These are phyloP conservation scores for Penicillium sp. DNA, from an alignment of 2,329 filamentous ascomycete genomes.

Conservation along the genomic window DNA sequence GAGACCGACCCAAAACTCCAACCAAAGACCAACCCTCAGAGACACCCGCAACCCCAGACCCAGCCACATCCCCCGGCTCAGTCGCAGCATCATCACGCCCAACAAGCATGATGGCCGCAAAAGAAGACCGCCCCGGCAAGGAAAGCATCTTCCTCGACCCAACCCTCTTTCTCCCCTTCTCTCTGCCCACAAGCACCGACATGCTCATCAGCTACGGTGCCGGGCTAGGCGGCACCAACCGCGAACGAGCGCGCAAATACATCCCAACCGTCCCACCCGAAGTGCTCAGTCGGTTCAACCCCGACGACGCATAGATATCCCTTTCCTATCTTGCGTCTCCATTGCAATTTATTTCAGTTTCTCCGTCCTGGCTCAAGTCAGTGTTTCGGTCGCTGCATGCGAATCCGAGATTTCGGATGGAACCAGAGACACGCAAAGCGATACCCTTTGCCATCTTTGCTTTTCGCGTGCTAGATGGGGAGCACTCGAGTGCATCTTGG, in stretches of 20 bases:
- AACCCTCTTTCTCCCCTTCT: slow-evolving; percentile 88
- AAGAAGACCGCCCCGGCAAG: slow-evolving; percentile 28
- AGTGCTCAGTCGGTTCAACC: slow-evolving; percentile 83
- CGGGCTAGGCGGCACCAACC: slow-evolving; percentile 88
- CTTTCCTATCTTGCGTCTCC: not conserved
- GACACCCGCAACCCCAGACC: slow-evolving; percentile 21
- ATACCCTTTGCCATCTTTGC: slow-evolving; percentile 10
- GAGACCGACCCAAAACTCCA: slow-evolving; percentile 32
- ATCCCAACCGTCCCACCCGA: slow-evolving; percentile 93
- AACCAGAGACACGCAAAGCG: not conserved
- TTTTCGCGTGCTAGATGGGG: slow-evolving; percentile 2
- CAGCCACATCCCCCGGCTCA: slow-evolving; percentile 23
- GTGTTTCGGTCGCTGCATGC: not conserved
- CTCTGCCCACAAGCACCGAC: slow-evolving; percentile 91
- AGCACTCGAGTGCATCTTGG: not conserved
- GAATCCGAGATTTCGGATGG: not conserved
- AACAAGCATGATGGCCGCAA: slow-evolving; percentile 18
- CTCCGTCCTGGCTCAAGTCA: not conserved
- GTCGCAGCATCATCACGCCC: slow-evolving; percentile 25
- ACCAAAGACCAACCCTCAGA: slow-evolving; percentile 17
- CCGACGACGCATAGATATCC: slow-evolving; percentile 29
- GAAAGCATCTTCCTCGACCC: slow-evolving; percentile 71
- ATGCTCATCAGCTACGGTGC: slow-evolving; percentile 96
- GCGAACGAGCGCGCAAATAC: slow-evolving; percentile 89
- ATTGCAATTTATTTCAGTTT: not conserved